Conservation (phyloP, 2,329 filamentous ascomycete species). For the Fusarium tanahbumbuense region DNA sequence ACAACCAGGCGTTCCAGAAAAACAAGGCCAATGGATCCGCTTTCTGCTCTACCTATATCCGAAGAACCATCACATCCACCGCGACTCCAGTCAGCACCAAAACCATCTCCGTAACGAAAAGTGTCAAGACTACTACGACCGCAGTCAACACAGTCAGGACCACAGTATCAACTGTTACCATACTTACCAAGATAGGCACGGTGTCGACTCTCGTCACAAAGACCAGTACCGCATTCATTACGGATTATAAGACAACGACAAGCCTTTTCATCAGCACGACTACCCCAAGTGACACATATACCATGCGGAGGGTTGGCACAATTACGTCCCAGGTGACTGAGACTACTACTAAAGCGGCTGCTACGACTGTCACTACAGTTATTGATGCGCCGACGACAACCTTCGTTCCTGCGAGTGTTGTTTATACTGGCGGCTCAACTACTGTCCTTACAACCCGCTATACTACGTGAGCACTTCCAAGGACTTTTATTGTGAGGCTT, state of each 20-base stretch:
- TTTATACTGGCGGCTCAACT: background rate
- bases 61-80: background rate
- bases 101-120: background rate
- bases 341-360: background rate
- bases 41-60: background rate
- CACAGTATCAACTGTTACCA: background rate
- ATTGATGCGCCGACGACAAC: background rate
- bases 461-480: background rate
- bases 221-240: background rate
- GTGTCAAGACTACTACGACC: background rate
- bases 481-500: fast-evolving
- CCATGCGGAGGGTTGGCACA: background rate
- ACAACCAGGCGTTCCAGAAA: background rate
- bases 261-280: background rate
- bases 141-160: background rate
- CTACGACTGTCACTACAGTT: background rate
- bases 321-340: background rate
- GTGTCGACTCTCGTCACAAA: background rate
- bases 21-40: background rate
- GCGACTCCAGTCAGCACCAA: background rate
- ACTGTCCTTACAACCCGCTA: background rate
- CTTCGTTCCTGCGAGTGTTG: fast-evolving
- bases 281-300: background rate
- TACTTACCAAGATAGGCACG: background rate
- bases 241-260: background rate